A percentile compares a stretch with the other conserved stretches of the same genome.
Evolutionary conservation across 345 rosid species (phyloP).

Genomic region (Ricinus communis): DNA sequence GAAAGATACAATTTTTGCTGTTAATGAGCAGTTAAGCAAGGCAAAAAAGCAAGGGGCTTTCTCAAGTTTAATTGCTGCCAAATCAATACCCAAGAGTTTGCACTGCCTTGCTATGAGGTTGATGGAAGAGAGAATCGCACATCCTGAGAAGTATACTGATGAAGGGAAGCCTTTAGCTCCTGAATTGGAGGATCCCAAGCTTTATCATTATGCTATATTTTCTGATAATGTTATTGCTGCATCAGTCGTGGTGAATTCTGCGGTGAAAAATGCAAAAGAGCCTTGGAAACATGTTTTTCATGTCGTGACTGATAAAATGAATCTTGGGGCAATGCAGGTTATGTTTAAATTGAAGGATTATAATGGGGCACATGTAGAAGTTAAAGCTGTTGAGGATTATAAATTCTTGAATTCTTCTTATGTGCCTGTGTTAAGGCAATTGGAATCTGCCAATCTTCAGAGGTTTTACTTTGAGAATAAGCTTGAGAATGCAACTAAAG

Average conservation of each 20-base stretch:
- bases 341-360: slow-evolving; percentile 91
- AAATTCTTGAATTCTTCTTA: slow-evolving; percentile 88
- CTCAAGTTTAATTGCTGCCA: slow-evolving; percentile 91
- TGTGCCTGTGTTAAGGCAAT: slow-evolving; percentile 84
- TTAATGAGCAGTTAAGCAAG: slow-evolving; percentile 82
- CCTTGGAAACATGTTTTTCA: slow-evolving; percentile 94
- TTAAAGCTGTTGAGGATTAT: slow-evolving; percentile 97
- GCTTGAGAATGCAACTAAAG: slow-evolving; percentile 90
- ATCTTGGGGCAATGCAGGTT: slow-evolving; percentile 98
- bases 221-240: slow-evolving; percentile 95
- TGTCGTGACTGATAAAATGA: slow-evolving; percentile 98
- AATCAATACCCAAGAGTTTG: slow-evolving; percentile 89
- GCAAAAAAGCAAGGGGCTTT: slow-evolving; percentile 98
- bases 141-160: slow-evolving; percentile 72
- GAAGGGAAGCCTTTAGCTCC: slow-evolving; percentile 66
- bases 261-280: slow-evolving; percentile 88
- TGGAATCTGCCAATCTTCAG: slow-evolving; percentile 88
- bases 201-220: slow-evolving; percentile 88
- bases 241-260: slow-evolving; percentile 94
- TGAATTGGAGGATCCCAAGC: slow-evolving; percentile 78
- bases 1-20: slow-evolving; percentile 82
- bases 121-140: slow-evolving; percentile 94
- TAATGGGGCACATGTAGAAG: slow-evolving; percentile 90
- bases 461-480: slow-evolving; percentile 92
- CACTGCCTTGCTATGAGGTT: slow-evolving; percentile 93